Percentiles rank a stretch among this genome's conserved stretches.
phyloP scores from a whole-genome alignment of 257 asterid genomes.

The Cordia subcordata region DNA sequence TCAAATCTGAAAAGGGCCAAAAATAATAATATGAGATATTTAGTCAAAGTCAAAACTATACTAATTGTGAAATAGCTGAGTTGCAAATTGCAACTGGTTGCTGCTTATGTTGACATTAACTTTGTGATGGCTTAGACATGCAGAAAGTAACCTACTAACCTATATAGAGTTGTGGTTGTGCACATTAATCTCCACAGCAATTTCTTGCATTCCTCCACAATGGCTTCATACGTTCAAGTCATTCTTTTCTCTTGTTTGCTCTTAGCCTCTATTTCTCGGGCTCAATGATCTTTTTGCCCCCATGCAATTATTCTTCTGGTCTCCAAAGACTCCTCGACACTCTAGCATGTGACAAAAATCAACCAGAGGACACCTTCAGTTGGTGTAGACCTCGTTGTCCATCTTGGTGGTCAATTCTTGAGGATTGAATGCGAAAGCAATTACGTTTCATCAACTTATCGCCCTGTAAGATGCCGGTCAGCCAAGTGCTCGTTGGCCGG shows the following conservation, averaged over 20 bases:
- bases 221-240: slow-evolving; percentile 1
- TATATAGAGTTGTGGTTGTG: too few relatives aligned
- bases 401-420: slow-evolving; percentile 59
- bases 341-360: slow-evolving; percentile 47
- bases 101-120: too few relatives aligned
- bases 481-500: slow-evolving; percentile 49
- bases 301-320: slow-evolving; percentile 48
- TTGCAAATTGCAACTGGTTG: too few relatives aligned
- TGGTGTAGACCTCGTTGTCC: slow-evolving; percentile 44
- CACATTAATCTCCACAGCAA: too few relatives aligned
- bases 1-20: too few relatives aligned
- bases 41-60: too few relatives aligned
- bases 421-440: slow-evolving; percentile 65
- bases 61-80: too few relatives aligned
- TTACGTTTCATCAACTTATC: slow-evolving; percentile 50
- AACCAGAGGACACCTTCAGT: slow-evolving; percentile 55
- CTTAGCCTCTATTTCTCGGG: not conserved
- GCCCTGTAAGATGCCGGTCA: slow-evolving; percentile 52
- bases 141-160: too few relatives aligned
- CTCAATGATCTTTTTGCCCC: slow-evolving; percentile 11
- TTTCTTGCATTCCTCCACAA: not conserved
- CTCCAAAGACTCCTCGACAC: slow-evolving; percentile 52
- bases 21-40: too few relatives aligned
- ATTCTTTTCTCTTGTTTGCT: not conserved
- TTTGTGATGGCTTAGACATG: too few relatives aligned